Base-by-base conservation (phyloP, 164 flowering plant genomes). In the Tinospora cordifolia region DNA sequence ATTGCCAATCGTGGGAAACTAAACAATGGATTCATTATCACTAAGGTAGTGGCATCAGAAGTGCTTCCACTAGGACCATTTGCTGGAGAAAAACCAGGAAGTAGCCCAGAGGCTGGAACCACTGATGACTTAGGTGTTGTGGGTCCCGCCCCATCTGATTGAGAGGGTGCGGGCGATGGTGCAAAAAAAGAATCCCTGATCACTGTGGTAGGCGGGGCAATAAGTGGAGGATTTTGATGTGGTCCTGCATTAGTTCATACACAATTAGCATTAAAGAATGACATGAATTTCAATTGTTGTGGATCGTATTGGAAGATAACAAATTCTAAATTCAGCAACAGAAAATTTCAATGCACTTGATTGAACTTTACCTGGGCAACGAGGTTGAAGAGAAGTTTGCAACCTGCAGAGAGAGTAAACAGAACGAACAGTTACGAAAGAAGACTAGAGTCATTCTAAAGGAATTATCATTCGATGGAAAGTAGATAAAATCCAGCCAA, bases 311-410 rank as follows among this genome's bases (percentile, higher is more conserved):
- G 58, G 19, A 0, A 72, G 59, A 57, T 65, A 63, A n/a, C 44
- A 25, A 22, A 65, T 17, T 34, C 10, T 6, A 24, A n/a, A 19
- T 38, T 11, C 8, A 64, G 21, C 14, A 64, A 6, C 41, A 19
- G 41, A 1, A 1, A 36, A 14, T 38, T 15, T 9, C 36, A 62
- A 41, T 30, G 59, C 39, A 57, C 25, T 34, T 58, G 54, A 46
- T 60, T 3, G 24, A 72, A 13, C 36, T 62, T 84, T 81, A 92
- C 99, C 99, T 77, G 98, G 95, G 79, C 98, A 94, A 62, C 87
- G 89, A 75, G 99, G 98, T 77, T 90, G 97, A 62, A 92, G 94
- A 79, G 89, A 84, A n/a, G 83, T 68, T 10, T 91, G 84, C 80
- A 92, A 77, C 81, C 99, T 92, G 88, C 75, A 83, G 24, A 71